Evolutionary conservation across 768 basidiomycete species (phyloP).

Genomic region (Boletus fagicola): DNA sequence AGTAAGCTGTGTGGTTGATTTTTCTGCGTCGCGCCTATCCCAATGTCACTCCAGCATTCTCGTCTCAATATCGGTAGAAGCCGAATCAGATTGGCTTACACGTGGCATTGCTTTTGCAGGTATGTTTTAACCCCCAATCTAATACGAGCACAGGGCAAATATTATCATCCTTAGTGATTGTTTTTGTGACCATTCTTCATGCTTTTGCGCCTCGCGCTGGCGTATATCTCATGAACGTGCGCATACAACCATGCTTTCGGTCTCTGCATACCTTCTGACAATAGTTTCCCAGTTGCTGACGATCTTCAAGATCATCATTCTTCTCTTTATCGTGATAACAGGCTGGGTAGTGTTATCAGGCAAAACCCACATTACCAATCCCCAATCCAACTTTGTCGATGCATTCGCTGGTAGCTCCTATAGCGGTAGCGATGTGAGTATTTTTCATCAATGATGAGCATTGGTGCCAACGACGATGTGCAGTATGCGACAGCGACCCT

Average conservation of each 20-base stretch:
- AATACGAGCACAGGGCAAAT: neutral
- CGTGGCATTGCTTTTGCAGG: neutral
- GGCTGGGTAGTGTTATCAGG: slow-evolving; percentile 63
- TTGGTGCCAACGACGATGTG: neutral
- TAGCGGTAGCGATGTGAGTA: slow-evolving; percentile 46
- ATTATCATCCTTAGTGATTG: slow-evolving; percentile 38
- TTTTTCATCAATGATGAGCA: neutral
- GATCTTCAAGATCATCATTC: slow-evolving; percentile 53
- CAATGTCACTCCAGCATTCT: slow-evolving; percentile 41
- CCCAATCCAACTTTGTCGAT: slow-evolving; percentile 54
- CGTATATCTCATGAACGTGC: slow-evolving; percentile 54
- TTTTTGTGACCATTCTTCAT: slow-evolving; percentile 49
- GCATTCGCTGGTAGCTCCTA: slow-evolving; percentile 55
- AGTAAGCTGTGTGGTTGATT: slow-evolving; percentile 14
- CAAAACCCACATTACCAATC: slow-evolving; percentile 51
- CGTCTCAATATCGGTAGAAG: slow-evolving; percentile 16
- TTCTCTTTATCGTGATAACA: slow-evolving; percentile 52
- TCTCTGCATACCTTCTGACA: slow-evolving; percentile 12
- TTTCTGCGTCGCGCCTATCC: neutral
- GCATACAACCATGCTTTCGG: neutral
- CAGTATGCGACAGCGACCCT: slow-evolving; percentile 63
- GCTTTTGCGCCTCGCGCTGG: slow-evolving; percentile 50
- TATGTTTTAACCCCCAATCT: neutral
- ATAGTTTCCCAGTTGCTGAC: slow-evolving; percentile 37
- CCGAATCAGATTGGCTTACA: neutral